phyloP scores from a whole-genome alignment of 495 filamentous ascomycete genomes.

The Trichoderma virens region DNA sequence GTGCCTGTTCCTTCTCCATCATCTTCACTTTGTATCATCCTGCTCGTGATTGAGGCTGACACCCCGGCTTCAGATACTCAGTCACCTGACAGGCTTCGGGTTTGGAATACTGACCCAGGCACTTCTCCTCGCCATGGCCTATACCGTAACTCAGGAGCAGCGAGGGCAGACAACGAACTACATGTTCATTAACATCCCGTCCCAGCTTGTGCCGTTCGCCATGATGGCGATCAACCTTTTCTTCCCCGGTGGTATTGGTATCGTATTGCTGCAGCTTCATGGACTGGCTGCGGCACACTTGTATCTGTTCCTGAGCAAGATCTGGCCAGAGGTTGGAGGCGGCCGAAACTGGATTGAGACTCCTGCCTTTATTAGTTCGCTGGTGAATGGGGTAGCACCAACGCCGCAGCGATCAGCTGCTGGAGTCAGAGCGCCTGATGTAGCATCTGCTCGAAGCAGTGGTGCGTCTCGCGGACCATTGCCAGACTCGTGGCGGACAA shows the following conservation, averaged over 20 bases:
- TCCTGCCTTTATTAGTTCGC: slow-evolving; percentile 54
- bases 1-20: slow-evolving; percentile 12
- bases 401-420: slow-evolving; percentile 18
- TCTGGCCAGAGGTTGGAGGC: slow-evolving; percentile 78
- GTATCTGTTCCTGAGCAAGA: slow-evolving; percentile 74
- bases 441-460: slow-evolving; percentile 27
- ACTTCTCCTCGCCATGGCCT: slow-evolving; percentile 68
- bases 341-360: slow-evolving; percentile 63
- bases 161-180: slow-evolving; percentile 60
- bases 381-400: slow-evolving; percentile 38
- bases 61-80: slow-evolving; percentile 32
- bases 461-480: slow-evolving; percentile 32
- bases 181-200: slow-evolving; percentile 69
- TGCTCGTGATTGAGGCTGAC: slow-evolving; percentile 20
- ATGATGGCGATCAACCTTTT: slow-evolving; percentile 66
- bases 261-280: slow-evolving; percentile 47
- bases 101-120: slow-evolving; percentile 50
- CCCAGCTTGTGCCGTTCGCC: slow-evolving; percentile 65
- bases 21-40: neutral
- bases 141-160: slow-evolving; percentile 77
- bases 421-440: slow-evolving; percentile 31
- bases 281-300: slow-evolving; percentile 78
- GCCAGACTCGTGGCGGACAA: slow-evolving; percentile 54
- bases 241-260: slow-evolving; percentile 31
- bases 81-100: slow-evolving; percentile 40